These are phyloP conservation scores for Aethionema arabicum DNA, from an alignment of 345 rosid species.

Conservation along the genomic window DNA sequence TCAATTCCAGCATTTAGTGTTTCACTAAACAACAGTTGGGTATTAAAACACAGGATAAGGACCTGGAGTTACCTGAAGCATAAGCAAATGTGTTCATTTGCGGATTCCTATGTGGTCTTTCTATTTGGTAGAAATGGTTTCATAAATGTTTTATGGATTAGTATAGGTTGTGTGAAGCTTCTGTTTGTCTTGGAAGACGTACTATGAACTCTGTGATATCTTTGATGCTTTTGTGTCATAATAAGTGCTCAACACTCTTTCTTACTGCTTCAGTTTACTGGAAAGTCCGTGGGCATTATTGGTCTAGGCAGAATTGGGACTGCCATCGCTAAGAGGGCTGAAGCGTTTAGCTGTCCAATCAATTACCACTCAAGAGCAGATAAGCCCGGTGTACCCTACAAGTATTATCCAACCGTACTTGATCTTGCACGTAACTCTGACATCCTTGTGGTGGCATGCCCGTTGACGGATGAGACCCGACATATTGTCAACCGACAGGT, in stretches of 20 bases:
- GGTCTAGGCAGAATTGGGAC: conserved; percentile 75
- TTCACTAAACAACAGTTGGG: no score
- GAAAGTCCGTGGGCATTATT: conserved; percentile 65
- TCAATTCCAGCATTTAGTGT: no score
- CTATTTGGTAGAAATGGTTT: no score
- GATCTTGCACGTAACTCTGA: conserved; percentile 62
- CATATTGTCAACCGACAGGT: conserved; percentile 58
- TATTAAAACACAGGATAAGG: no score
- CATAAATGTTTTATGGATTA: not conserved
- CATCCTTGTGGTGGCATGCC: conserved; percentile 66
- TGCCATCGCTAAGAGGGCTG: conserved; percentile 70
- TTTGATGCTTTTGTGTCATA: conserved; percentile 1
- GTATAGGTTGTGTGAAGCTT: not conserved
- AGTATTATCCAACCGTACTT: conserved; percentile 48
- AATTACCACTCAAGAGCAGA: conserved; percentile 56
- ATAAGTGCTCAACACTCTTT: not conserved
- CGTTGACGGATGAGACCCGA: conserved; percentile 50
- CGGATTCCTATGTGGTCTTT: no score
- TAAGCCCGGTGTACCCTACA: conserved; percentile 49
- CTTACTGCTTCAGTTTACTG: conserved; percentile 52
- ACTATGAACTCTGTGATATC: not conserved
- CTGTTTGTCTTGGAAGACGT: not conserved
- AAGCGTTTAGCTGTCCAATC: conserved; percentile 71
- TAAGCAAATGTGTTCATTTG: no score
- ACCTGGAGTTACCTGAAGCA: no score